These are phyloP conservation scores for Lonicera japonica DNA, from an alignment of 129 eudicot genomes.

Conservation along the genomic window DNA sequence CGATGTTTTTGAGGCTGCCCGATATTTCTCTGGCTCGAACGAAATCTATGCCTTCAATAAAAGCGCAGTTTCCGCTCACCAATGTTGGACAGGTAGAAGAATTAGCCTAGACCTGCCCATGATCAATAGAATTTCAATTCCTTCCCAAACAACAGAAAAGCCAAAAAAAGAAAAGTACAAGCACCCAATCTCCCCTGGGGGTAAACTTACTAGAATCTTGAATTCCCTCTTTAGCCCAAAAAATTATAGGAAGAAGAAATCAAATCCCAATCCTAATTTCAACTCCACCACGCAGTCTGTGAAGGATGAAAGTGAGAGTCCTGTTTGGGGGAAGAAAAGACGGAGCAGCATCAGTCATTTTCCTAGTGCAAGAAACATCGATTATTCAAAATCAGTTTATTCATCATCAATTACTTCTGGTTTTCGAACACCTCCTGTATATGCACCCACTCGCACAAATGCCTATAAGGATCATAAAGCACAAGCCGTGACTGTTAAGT, in stretches of 20 bases:
- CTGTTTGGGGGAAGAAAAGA: slow-evolving; percentile 57
- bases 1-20: slow-evolving; percentile 82
- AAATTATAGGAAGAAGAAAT: slow-evolving; percentile 60
- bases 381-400: slow-evolving; percentile 39
- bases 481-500: background rate
- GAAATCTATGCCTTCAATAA: slow-evolving; percentile 12
- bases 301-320: slow-evolving; percentile 62
- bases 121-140: slow-evolving; percentile 27
- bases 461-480: slow-evolving; percentile 35
- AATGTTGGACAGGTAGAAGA: slow-evolving; percentile 27
- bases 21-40: slow-evolving; percentile 54
- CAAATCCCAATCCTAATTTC: slow-evolving; percentile 22
- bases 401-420: slow-evolving; percentile 52
- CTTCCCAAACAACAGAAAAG: slow-evolving; percentile 17
- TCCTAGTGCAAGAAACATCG: background rate
- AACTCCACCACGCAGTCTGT: slow-evolving; percentile 21
- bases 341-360: slow-evolving; percentile 90
- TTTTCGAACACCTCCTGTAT: slow-evolving; percentile 66
- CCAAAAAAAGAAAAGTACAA: slow-evolving; percentile 49
- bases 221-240: slow-evolving; percentile 71
- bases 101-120: slow-evolving; percentile 68
- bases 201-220: slow-evolving; percentile 66
- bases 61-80: background rate
- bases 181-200: slow-evolving; percentile 96
- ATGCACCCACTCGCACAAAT: slow-evolving; percentile 46